Base-by-base conservation (phyloP, 2,329 filamentous ascomycete species). In the Trichoderma afroharzianum region DNA sequence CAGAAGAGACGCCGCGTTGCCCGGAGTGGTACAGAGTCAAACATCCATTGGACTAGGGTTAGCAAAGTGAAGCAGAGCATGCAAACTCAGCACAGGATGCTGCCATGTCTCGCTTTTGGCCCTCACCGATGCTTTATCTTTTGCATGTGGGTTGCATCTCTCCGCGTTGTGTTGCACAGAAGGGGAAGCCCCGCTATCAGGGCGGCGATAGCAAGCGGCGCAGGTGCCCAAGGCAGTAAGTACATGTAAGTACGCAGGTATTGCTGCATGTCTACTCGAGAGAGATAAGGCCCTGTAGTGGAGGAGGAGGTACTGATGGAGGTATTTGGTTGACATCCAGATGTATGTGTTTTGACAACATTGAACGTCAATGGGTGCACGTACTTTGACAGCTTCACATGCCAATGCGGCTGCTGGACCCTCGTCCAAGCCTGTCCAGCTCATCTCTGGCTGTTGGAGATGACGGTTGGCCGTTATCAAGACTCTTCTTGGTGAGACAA, bases 101-200 rank as follows among this genome's bases (percentile, higher is more conserved):
- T n/a, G 28, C 39, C 64, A 43, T 39, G 36, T 67, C n/a, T 63
- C 53, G 53, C 33, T 26, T 58, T 21, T 66, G 61, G 36, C 53
- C 43, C 61, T 71, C 61, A 71, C 68, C 68, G 68, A 58, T 59
- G 15, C 68, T 63, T 70, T 70, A 64, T 63, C 61, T 58, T 43
- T 58, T 71, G 68, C 30, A 64, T 64, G 68, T 57, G 68, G 68
- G 64, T 32, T 68, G 39, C 66, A 33, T 61, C 28, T 62, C 57
- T 62, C 57, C 66, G 57, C 61, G 33, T n/a, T 26, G 50, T 57
- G 59, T 55, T 55, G 68, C 53, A 70, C 61, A 66, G 61, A 59
- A 70, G 15, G 47, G 68, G 63, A 67, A 26, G 63, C 59, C 68
- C 68, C 68, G 61, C 68, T 64, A 58, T 55, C 61, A 71, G 33